Evolutionary conservation across 2,329 filamentous ascomycete species (phyloP), one percentile per base, ranked within the genome.

Genomic region (Phoma sp.): DNA sequence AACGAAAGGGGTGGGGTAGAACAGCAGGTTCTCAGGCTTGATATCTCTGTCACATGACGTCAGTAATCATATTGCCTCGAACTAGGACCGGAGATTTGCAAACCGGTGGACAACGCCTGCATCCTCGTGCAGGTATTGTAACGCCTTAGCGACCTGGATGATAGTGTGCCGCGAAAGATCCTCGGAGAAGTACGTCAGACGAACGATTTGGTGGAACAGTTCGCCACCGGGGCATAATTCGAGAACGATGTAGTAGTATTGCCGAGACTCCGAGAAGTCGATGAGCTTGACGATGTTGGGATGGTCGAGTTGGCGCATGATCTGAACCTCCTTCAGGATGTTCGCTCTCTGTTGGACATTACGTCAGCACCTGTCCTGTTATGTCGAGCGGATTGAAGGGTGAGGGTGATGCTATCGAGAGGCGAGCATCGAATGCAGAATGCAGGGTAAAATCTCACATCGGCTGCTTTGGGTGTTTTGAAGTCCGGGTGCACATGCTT

Each of bases 111-210:
- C 95, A 53, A 99, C 92, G 51, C 95, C 95, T 62, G 89, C 92
- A 68, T 95, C 91, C 72, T 98, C 95, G 68, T 99, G 95, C 57
- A 99, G 77, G 73, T 98, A 98, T 71, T 94, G 89, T 49, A 99
- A 82, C 13, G 95, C 94, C 67, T 96, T 87, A n/a, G 95, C 95
- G 15, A 99, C 95, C 73, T 98, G 94, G 4, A 88, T 81, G 67
- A 99, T 99, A 69, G 98, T 94, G 74, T 98, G 95, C 63, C 95
- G 85, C 48, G 93, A 96, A 1, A 99, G 82, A 43, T 97, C 89
- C 75, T 99, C 95, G 79, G 94, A 98, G 74, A 99, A 99, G 76
- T 98, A 99, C 13, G 95, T 99, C 74, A 99, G 86, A 64, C 94
- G 90, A 46, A 99, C 95, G 67, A 99, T 98, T 75, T 98, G 94